Conservation (phyloP, 352 stramenopile genomes). For the Phytophthora meadii region DNA sequence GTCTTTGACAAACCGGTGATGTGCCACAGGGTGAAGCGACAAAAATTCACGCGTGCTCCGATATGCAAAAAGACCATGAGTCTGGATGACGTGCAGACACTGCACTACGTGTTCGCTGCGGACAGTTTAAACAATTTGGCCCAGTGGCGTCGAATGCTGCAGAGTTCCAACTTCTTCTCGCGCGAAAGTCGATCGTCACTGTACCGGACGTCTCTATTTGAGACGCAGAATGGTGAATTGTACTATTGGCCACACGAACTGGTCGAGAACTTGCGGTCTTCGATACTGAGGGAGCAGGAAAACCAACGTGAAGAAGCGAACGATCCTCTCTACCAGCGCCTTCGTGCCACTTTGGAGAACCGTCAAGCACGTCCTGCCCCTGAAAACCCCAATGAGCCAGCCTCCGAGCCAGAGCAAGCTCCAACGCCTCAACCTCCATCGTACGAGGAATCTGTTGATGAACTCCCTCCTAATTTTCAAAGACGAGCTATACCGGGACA, state of each 20-base stretch:
- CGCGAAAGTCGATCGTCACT: conserved; percentile 20
- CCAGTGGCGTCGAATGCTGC: conserved; percentile 47
- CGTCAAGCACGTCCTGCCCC: background rate
- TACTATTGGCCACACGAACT: conserved; percentile 55
- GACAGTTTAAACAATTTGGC: conserved; percentile 46
- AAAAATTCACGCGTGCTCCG: conserved; percentile 49
- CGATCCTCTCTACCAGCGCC: conserved; percentile 34
- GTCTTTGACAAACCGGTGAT: conserved; percentile 54
- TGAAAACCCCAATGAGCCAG: background rate
- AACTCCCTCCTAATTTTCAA: conserved; percentile 21
- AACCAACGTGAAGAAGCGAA: conserved; percentile 30
- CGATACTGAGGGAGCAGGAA: conserved; percentile 36
- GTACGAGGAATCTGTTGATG: conserved; percentile 12
- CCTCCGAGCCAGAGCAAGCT: conserved; percentile 3
- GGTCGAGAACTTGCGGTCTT: conserved; percentile 40
- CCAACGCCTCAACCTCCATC: conserved; percentile 3
- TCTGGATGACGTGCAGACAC: conserved; percentile 40
- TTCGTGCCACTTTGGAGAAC: conserved; percentile 29
- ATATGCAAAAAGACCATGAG: conserved; percentile 56
- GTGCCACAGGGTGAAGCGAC: conserved; percentile 35
- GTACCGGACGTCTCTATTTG: conserved; percentile 24
- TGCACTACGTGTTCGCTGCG: conserved; percentile 49
- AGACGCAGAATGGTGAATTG: conserved; percentile 40
- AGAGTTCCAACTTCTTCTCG: conserved; percentile 34
- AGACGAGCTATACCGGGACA: conserved; percentile 4